phyloP scores from a whole-genome alignment of 768 basidiomycete genomes.

The Suillus weaverae region DNA sequence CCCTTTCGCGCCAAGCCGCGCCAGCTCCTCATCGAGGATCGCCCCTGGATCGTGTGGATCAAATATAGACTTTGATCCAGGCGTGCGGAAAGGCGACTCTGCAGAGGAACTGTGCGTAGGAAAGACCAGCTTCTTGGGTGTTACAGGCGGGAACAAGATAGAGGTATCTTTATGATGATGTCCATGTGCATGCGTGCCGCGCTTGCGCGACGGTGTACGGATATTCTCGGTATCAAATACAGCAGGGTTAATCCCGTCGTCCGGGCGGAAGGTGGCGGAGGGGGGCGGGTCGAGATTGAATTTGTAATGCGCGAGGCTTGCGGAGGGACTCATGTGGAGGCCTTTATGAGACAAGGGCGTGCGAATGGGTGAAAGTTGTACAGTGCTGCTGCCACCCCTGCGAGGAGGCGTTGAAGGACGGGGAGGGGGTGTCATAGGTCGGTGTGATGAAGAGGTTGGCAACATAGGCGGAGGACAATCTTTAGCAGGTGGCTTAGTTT shows the following conservation, averaged over 20 bases:
- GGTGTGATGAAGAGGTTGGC: conserved; percentile 18
- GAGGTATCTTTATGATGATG: conserved; percentile 15
- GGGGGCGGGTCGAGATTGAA: conserved; percentile 66
- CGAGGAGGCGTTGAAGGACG: conserved; percentile 42
- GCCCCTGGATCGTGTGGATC: conserved; percentile 73
- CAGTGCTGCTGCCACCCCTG: conserved; percentile 23
- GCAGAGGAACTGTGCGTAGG: conserved; percentile 23
- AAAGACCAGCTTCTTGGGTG: conserved; percentile 45
- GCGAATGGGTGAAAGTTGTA: conserved; percentile 56
- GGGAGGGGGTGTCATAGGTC: conserved; percentile 37
- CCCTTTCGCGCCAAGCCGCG: conserved; percentile 44
- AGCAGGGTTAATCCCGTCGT: conserved; percentile 37
- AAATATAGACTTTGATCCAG: conserved; percentile 46
- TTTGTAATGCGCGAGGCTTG: conserved; percentile 69
- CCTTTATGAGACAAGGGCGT: conserved; percentile 71
- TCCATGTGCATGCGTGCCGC: conserved; percentile 24
- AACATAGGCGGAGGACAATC: conserved; percentile 27
- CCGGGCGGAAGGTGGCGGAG: conserved; percentile 27
- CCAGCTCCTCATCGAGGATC: conserved; percentile 72
- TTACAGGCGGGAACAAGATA: conserved; percentile 37
- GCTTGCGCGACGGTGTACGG: conserved; percentile 47
- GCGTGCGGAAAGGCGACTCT: conserved; percentile 53
- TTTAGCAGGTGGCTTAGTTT: conserved; percentile 17
- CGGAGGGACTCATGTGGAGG: conserved; percentile 66
- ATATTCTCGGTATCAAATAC: conserved; percentile 38